These are phyloP conservation scores for Yarrowia sp. DNA, from an alignment of 805 yeast species.

Conservation along the genomic window DNA sequence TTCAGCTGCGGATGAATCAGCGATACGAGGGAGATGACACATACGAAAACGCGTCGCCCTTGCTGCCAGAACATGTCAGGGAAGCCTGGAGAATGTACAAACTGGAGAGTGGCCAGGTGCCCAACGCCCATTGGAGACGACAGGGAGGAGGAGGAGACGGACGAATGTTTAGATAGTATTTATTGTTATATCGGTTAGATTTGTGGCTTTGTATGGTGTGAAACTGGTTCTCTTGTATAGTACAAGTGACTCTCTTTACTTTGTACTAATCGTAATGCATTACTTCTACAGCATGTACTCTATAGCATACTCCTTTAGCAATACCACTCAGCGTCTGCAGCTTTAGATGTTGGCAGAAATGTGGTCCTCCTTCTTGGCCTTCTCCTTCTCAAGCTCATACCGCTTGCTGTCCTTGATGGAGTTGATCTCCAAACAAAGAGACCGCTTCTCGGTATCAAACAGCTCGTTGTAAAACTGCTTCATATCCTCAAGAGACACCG, in stretches of 20 bases:
- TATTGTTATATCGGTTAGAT: too few species aligned
- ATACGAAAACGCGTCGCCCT: conserved; percentile 44
- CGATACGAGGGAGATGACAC: conserved; percentile 34
- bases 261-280: too few species aligned
- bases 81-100: conserved; percentile 84
- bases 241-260: too few species aligned
- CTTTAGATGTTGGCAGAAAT: not conserved
- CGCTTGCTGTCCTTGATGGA: not conserved
- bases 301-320: too few species aligned
- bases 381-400: not conserved
- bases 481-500: conserved; percentile 1
- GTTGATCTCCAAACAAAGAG: conserved; percentile 7
- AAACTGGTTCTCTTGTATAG: too few species aligned
- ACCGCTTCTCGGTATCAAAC: not conserved
- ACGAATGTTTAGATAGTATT: conserved; percentile 55
- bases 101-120: conserved; percentile 61
- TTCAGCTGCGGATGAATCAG: conserved; percentile 53
- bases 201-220: too few species aligned
- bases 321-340: too few species aligned
- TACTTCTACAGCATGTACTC: too few species aligned
- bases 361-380: not conserved
- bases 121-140: conserved; percentile 63
- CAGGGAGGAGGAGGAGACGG: conserved; percentile 75
- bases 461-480: not conserved
- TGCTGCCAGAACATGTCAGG: conserved; percentile 78